Percentiles rank a stretch among this genome's conserved stretches.
Conservation (phyloP, 768 basidiomycete genomes). For the Botryobasidium botryosum region DNA sequence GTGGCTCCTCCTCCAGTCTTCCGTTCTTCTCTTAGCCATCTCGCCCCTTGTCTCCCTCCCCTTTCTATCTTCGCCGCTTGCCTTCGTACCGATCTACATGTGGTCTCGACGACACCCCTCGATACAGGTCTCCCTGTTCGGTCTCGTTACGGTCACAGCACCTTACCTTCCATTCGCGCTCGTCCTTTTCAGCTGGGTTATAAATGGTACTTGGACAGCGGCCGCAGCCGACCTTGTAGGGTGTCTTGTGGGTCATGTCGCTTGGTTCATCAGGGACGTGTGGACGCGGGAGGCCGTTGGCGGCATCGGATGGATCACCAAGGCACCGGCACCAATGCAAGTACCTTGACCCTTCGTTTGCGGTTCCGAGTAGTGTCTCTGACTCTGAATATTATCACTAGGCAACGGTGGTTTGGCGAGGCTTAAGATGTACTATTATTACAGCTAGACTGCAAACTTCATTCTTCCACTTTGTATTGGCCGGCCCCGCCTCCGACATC, state of each 20-base stretch:
- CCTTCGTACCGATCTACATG: constrained; percentile 90
- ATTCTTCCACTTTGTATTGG: too few species aligned
- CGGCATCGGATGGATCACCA: constrained; percentile 50
- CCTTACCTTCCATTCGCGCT: constrained; percentile 90
- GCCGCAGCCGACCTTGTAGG: constrained; percentile 70
- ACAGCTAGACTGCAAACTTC: too few species aligned
- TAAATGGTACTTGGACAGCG: constrained; percentile 70
- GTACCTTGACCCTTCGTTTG: constrained; percentile 22
- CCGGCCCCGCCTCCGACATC: too few species aligned
- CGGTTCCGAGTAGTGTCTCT: not conserved
- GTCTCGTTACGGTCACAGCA: constrained; percentile 84
- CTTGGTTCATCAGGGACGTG: constrained; percentile 72
- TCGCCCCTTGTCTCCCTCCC: constrained; percentile 84
- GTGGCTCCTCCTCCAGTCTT: constrained; percentile 78
- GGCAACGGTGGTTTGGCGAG: not conserved
- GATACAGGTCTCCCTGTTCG: constrained; percentile 92
- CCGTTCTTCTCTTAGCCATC: constrained; percentile 73
- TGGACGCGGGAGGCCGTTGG: constrained; percentile 82
- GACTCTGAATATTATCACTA: not conserved
- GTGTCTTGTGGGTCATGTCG: constrained; percentile 72
- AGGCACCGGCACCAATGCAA: constrained; percentile 53
- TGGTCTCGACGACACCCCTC: constrained; percentile 93
- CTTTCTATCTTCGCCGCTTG: constrained; percentile 82
- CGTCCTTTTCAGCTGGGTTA: constrained; percentile 52
- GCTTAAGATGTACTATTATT: too few species aligned